Evolutionary conservation across 352 stramenopile genomes (phyloP), one percentile per base, ranked within the genome.

Genomic region (Globisporangium paddicum): DNA sequence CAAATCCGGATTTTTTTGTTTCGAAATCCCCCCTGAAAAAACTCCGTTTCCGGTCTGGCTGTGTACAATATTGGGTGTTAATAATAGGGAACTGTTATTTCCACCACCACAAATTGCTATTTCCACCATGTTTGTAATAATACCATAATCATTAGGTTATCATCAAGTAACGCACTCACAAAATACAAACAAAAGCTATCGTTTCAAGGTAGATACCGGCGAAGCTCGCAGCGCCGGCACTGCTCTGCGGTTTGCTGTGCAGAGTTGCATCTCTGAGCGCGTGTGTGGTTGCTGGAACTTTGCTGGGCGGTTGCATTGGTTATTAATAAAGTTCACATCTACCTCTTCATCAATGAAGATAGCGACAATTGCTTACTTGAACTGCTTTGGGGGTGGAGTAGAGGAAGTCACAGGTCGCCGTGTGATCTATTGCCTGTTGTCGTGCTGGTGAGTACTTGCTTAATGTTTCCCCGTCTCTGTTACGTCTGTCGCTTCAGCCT

Each of bases 91-190:
- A 45, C 40, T 45, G 40, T 45, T 45, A 45, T 45, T 45, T 45
- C 40, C 40, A 45, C 18, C 40, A 45, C 40, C 40, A 45, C 40
- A 8, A 35, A 35, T 35, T 35, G 30, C 30, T 35, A 35, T 35
- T 35, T 35, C 30, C 30, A 35, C 30, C 30, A 35, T 35, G 8
- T 35, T 35, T 35, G 30, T 35, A 35, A 35, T 21, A 25, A 45
- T 45, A 45, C 40, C 40, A 18, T 45, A 45, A 45, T 45, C 16
- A 45, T 45, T 45, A 45, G 40, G 40, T 45, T 45, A 45, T 45
- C 40, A 45, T 45, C 40, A 45, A 45, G 11, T 45, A 45, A 25
- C 40, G 23, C 40, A 45, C 40, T 45, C 40, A 45, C 40, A 45
- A 45, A 45, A 45, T 11, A 45, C 40, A 25, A 45, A 45, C 40